These are phyloP conservation scores for Cyclocybe aegerita DNA, from an alignment of 768 basidiomycete genomes.

Conservation along the genomic window DNA sequence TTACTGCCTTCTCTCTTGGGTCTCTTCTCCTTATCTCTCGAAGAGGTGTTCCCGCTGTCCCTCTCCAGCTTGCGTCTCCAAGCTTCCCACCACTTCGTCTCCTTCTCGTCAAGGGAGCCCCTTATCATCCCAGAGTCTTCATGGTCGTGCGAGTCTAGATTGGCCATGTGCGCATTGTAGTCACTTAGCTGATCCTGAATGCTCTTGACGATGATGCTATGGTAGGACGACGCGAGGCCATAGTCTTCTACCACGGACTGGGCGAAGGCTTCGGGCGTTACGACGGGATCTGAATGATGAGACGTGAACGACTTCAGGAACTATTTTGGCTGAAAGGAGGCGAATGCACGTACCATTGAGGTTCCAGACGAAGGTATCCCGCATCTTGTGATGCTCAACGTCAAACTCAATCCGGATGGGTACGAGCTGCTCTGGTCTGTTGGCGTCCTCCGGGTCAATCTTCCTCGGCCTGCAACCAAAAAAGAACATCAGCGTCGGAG, in stretches of 20 bases:
- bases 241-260: conserved; percentile 93
- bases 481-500: conserved; percentile 9
- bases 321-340: background rate
- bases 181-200: conserved; percentile 90
- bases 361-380: conserved; percentile 98
- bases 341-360: conserved; percentile 69
- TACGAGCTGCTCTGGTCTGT: conserved; percentile 78
- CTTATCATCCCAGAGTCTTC: background rate
- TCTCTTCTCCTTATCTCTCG: conserved; percentile 25
- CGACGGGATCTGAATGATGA: conserved; percentile 65
- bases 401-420: conserved; percentile 97
- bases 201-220: conserved; percentile 67
- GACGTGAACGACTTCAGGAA: background rate
- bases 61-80: conserved; percentile 61
- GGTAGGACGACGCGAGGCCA: conserved; percentile 62
- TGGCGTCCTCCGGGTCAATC: conserved; percentile 52
- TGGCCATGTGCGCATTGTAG: conserved; percentile 65
- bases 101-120: conserved; percentile 51
- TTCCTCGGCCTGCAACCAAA: conserved; percentile 54
- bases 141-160: conserved; percentile 36
- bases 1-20: conserved; percentile 2
- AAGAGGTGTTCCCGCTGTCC: conserved; percentile 21
- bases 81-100: conserved; percentile 64
- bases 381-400: conserved; percentile 89
- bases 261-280: conserved; percentile 90